Evolutionary conservation across 768 basidiomycete species (phyloP), one percentile per base, ranked within the genome.

Genomic region (Suillus subaureus): DNA sequence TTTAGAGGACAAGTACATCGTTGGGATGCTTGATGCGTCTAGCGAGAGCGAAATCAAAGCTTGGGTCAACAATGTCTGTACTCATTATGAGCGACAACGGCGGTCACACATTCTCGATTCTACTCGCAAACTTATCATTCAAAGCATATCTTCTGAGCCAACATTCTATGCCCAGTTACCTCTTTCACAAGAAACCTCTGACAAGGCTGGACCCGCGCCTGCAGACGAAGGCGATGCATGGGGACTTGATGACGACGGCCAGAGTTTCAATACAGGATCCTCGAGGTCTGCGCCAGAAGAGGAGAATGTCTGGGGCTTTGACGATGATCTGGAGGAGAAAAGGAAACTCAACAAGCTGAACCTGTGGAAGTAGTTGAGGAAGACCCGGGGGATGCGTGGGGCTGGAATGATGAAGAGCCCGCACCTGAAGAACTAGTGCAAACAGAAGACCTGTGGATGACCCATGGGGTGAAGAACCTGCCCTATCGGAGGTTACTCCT

Each of bases 21-120:
- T 84, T 16, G 74, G 74, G 16, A 69, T 89, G 65, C 78, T 91
- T 18, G 83, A 81, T 62, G 83, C 81, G 26, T 63, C 68, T 15
- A 77, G 78, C 6, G 87, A 89, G 54, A 79, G 79, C 31, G 78
- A 87, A 8, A 84, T 96, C 63, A 84, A 85, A 70, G 70, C 77
- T 7, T 97, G 95, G 92, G 85, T 84, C 4, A 83, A 89, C 58
- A 84, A 86, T 5, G 82, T 93, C 13, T 84, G 86, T 21, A 77
- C 82, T 3, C 92, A 94, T 75, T 97, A 95, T 74, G 94, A 95
- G 74, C 86, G 87, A 66, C 87, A 89, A 69, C 78, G 94, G 70
- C 83, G 94, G 16, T 78, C 85, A 40, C 79, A 81, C 61, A 85
- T 95, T 54, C 81, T 94, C 7, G 88, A 91, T 49, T 76, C 77